Base-by-base conservation (phyloP, 176 grass and related monocot species). In the Pharus latifolius region DNA sequence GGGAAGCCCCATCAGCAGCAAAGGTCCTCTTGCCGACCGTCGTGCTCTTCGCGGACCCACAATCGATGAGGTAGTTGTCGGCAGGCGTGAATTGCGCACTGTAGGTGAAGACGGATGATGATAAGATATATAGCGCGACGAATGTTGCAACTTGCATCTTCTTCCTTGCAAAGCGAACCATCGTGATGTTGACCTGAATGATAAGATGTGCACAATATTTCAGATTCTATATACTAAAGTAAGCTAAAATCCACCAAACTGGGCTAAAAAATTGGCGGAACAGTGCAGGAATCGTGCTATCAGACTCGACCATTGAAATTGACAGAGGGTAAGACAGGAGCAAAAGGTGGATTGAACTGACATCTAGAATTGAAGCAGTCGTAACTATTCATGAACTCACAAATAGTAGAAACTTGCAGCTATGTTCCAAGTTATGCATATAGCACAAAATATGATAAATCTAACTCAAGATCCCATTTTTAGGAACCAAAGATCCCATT, bases 61-160 rank as follows among this genome's bases (percentile, higher is more conserved):
- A 98, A 62, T 93, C 83, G 33, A 98, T 78, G 28, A 98, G 80
- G 70, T 93, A 98, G 81, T 29, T 93, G 75, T 98, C 94, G 1
- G 78, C 43, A 29, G 89, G 86, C 49, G 45, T 88, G 83, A 90
- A 93, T 18, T 83, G 82, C 10, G 81, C 89, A 63, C 29, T 74
- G 65, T 82, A 86, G 52, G 56, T 6, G 23, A 52, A 72, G 11
- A 70, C 42, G 69, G 75, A 61, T 63, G 75, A 61, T 63, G 87
- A 90, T n/a, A 76, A 27, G 57, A 85, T 78, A 47, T 47, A 69
- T 23, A 78, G 32, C 32, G 87, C 28, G 52, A 58, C 37, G 60
- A 90, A 56, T 31, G 54, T 60, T 51, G 63, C 56, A 2, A 68
- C 46, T 45, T 19, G 63, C 71, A 68, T 54, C 69, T 74, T 58